A percentile compares a stretch with the other conserved stretches of the same genome.
Conservation (phyloP, 2,329 filamentous ascomycete species). For the Diaporthe longicolla region DNA sequence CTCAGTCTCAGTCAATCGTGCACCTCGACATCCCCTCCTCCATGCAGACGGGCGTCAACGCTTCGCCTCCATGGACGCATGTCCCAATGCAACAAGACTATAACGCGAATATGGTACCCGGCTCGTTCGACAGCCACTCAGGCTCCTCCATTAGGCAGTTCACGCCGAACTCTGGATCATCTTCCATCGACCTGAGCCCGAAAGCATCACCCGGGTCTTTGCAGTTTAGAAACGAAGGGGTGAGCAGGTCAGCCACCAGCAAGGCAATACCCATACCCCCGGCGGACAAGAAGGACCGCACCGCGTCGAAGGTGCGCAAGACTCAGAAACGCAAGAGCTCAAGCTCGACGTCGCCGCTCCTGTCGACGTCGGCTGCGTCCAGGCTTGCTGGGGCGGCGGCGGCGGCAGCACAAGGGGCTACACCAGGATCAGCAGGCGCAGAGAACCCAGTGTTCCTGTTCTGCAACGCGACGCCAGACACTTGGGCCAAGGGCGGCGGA, state of each 20-base stretch:
- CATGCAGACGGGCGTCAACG: slow-evolving; percentile 54
- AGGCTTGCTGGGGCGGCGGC: slow-evolving; percentile 34
- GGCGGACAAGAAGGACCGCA: slow-evolving; percentile 17
- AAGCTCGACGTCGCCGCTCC: slow-evolving; percentile 42
- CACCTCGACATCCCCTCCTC: slow-evolving; percentile 57
- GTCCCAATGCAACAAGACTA: slow-evolving; percentile 45
- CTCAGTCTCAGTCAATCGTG: slow-evolving; percentile 18
- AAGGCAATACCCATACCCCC: slow-evolving; percentile 13
- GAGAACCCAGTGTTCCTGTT: slow-evolving; percentile 68
- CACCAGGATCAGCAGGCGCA: slow-evolving; percentile 20
- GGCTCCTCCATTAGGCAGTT: slow-evolving; percentile 1
- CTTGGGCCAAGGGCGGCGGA: slow-evolving; percentile 61
- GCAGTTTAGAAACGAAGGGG: slow-evolving; percentile 46
- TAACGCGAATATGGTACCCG: slow-evolving; percentile 48
- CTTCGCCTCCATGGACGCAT: slow-evolving; percentile 48
- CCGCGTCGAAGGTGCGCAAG: slow-evolving; percentile 32
- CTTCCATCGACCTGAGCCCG: slow-evolving; percentile 40
- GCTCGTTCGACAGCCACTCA: slow-evolving; percentile 54
- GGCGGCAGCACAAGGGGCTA: slow-evolving; percentile 37
- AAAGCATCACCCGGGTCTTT: slow-evolving; percentile 47
- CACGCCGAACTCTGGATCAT: slow-evolving; percentile 27
- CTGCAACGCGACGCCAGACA: slow-evolving; percentile 57
- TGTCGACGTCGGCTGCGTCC: slow-evolving; percentile 36
- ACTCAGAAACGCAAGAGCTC: slow-evolving; percentile 56
- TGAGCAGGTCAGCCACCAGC: slow-evolving; percentile 14